These are phyloP conservation scores for Dryadomyces sulphureus DNA, from an alignment of 2,329 filamentous ascomycete species.

Conservation along the genomic window DNA sequence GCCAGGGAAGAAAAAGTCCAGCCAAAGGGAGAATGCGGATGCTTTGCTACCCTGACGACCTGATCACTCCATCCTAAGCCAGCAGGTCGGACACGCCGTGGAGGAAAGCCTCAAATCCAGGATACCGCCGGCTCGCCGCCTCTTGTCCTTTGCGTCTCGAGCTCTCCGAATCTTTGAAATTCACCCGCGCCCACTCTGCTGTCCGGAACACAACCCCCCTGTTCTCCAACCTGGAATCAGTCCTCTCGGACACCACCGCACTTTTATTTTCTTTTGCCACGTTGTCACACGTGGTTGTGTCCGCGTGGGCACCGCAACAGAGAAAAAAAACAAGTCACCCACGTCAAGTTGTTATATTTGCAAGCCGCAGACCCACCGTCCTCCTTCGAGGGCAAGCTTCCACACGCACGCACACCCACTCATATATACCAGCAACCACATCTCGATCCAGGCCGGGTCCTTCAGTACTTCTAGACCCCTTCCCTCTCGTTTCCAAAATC, in stretches of 20 bases:
- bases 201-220: not conserved
- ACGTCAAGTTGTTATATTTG: not conserved
- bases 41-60: not conserved
- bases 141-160: too few species aligned
- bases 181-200: not conserved
- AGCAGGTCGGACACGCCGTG: not conserved
- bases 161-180: too few species aligned
- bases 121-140: not conserved
- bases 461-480: not conserved
- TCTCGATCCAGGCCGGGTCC: not conserved
- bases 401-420: too few species aligned
- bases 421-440: too few species aligned
- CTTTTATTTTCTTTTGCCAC: not conserved
- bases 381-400: too few species aligned
- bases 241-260: not conserved
- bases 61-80: slow-evolving; percentile 3
- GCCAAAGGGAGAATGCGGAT: slow-evolving; percentile 7
- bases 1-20: slow-evolving; percentile 3
- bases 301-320: not conserved
- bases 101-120: not conserved
- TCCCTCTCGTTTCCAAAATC: too few species aligned
- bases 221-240: not conserved
- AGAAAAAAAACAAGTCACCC: not conserved
- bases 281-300: not conserved
- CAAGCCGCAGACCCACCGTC: not conserved